These are phyloP conservation scores for Usnea hakonensis DNA, from an alignment of 495 filamentous ascomycete genomes.

Conservation along the genomic window DNA sequence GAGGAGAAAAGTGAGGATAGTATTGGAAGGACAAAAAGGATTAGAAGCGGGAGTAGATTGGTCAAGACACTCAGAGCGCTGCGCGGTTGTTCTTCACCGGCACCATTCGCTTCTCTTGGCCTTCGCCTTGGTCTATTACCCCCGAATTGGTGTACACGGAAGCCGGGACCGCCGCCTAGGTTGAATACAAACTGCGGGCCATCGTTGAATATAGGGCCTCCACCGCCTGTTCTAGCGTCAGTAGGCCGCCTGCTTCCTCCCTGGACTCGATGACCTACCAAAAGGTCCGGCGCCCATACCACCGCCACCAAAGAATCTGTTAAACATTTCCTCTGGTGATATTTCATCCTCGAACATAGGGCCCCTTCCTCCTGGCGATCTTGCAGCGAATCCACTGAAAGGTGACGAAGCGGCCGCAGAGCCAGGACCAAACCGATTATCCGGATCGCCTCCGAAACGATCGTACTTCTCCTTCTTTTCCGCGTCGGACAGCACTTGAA, in stretches of 20 bases:
- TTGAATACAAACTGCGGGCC: conserved; percentile 89
- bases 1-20: conserved; percentile 72
- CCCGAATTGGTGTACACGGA: conserved; percentile 83
- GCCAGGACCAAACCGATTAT: conserved; percentile 66
- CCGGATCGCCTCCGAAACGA: conserved; percentile 82
- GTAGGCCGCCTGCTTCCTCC: conserved; percentile 13
- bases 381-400: conserved; percentile 57
- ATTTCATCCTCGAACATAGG: conserved; percentile 81
- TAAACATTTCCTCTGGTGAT: conserved; percentile 92
- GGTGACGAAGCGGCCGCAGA: conserved; percentile 48
- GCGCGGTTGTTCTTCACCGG: conserved; percentile 42
- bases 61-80: conserved; percentile 41
- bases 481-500: conserved; percentile 84
- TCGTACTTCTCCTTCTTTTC: conserved; percentile 88
- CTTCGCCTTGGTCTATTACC: conserved; percentile 58
- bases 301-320: conserved; percentile 84
- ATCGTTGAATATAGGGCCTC: conserved; percentile 51
- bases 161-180: conserved; percentile 71
- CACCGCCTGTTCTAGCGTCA: conserved; percentile 30
- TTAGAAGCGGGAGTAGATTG: conserved; percentile 72
- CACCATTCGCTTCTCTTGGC: conserved; percentile 54
- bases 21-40: conserved; percentile 83
- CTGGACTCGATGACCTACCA: conserved; percentile 36
- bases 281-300: conserved; percentile 59
- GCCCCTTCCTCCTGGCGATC: conserved; percentile 40